Base-by-base conservation (phyloP, 2,329 filamentous ascomycete species). In the Colletotrichum sp. region DNA sequence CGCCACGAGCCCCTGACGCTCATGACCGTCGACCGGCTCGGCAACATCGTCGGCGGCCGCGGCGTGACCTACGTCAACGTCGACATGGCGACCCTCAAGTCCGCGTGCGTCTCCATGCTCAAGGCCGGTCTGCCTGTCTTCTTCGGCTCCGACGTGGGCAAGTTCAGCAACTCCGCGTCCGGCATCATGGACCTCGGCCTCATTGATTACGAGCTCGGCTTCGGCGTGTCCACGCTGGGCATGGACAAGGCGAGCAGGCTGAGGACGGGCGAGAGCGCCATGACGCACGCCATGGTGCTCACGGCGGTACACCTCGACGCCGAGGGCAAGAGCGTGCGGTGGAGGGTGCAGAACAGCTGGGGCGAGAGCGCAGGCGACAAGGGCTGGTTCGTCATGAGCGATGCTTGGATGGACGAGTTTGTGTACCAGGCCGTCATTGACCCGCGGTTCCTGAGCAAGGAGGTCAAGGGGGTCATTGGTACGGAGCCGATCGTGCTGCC, bases 271-370 rank as follows among this genome's bases (percentile, higher is more conserved):
- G 95, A 97, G 84, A 93, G 90, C 68, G 88, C 90, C 65, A 97
- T 98, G 95, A 98, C 95, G 1, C 95, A 98, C 79, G 95, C 95
- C 6, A 98, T 98, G 95, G 94, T 97, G 0, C 84, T 98, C 75
- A 98, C 95, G 4, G 95, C 91, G 1, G 95, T 98, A 59, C 95
- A 98, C 80, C 82, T 97, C 4, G 92, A 94, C 73, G 86, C 89
- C 33, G 84, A 90, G 73, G 92, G 90, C 2, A 89, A 62, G 82
- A 88, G 91, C 3, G 90, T 95, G 2, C 86, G 95, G 58, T 98
- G 95, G 95, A 87, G 95, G 68, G 94, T 98, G 8, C 93, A 98
- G 88, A 98, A 98, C 81, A 93, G 91, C 70, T 98, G 95, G 95
- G 94, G 93, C 15, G 87, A 90, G 54, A 84, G 80, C 0, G 89